A percentile compares a stretch with the other conserved stretches of the same genome.
Evolutionary conservation across 495 filamentous ascomycete species (phyloP).

Genomic region (Tuber aestivum): DNA sequence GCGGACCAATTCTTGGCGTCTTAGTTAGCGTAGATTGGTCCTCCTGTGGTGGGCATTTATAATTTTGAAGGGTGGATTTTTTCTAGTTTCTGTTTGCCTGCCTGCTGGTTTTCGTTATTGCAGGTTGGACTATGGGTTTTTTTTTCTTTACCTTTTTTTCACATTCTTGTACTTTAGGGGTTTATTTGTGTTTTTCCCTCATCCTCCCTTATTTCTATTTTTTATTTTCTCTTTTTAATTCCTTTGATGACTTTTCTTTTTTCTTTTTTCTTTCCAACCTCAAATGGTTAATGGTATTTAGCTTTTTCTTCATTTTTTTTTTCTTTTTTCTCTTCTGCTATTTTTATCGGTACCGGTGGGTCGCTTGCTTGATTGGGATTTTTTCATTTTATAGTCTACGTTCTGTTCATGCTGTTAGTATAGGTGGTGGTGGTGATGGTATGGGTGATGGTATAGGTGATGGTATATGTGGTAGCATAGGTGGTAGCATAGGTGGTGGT

Average conservation of each 20-base stretch:
- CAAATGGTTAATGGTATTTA: not conserved
- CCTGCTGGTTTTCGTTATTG: not conserved
- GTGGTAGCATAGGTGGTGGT: not conserved
- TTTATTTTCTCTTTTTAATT: not conserved
- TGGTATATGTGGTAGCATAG: too few species aligned
- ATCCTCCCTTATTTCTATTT: too few species aligned
- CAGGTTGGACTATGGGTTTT: not conserved
- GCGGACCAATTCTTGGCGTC: slow-evolving; percentile 32
- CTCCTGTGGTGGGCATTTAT: not conserved
- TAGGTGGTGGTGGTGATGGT: too few species aligned
- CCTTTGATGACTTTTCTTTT: not conserved
- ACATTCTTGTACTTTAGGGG: slow-evolving; percentile 1
- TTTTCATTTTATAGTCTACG: not conserved
- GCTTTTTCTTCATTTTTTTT: not conserved
- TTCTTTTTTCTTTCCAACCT: not conserved
- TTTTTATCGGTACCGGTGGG: not conserved
- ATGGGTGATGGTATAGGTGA: too few species aligned
- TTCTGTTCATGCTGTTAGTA: not conserved
- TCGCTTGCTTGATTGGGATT: not conserved
- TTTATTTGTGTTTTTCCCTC: not conserved
- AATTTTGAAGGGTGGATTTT: not conserved
- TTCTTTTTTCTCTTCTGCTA: not conserved
- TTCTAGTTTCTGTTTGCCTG: not conserved
- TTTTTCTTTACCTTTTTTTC: not conserved
- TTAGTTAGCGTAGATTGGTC: slow-evolving; percentile 4